Conservation (phyloP, 2,329 filamentous ascomycete genomes). For the Pseudogymnoascus sp. region DNA sequence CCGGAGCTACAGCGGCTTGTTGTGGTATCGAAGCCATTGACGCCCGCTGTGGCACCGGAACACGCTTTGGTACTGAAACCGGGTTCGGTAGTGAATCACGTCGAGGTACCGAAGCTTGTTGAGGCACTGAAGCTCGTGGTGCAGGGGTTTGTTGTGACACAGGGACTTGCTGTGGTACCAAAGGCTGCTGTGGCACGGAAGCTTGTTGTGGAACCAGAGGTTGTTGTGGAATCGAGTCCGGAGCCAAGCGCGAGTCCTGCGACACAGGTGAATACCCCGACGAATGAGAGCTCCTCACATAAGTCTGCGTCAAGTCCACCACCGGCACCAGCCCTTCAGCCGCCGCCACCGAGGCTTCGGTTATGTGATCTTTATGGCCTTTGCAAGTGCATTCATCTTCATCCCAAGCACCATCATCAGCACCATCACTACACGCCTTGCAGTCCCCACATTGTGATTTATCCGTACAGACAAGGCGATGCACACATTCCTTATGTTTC, state of each 20-base stretch:
- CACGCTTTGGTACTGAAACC: background rate
- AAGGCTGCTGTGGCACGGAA: background rate
- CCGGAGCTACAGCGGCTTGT: background rate
- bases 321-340: background rate
- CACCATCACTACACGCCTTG: background rate
- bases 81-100: background rate
- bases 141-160: background rate
- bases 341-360: background rate
- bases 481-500: background rate
- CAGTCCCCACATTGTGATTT: background rate
- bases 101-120: background rate
- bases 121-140: background rate
- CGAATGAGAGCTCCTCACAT: background rate
- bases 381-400: background rate
- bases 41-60: background rate
- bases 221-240: background rate
- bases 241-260: background rate
- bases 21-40: background rate
- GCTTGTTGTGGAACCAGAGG: background rate
- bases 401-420: background rate
- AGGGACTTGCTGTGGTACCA: background rate
- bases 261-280: background rate
- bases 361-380: background rate
- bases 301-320: background rate
- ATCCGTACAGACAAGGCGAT: background rate